Base-by-base conservation (phyloP, 2,329 filamentous ascomycete genomes). In the Alternaria consortialis region DNA sequence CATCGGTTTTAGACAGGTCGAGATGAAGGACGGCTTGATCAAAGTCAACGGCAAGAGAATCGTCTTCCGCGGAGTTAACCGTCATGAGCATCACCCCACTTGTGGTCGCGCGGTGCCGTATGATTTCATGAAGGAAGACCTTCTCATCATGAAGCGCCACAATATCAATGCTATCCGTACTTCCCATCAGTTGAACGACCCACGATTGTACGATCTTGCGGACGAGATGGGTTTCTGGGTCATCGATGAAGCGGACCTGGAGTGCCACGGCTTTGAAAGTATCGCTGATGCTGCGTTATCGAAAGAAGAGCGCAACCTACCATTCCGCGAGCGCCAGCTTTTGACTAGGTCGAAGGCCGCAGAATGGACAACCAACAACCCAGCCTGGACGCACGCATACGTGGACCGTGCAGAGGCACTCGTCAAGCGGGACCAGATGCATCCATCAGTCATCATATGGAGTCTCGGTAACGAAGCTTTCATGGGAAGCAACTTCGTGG, bases 381-480 rank as follows among this genome's bases (percentile, higher is more conserved):
- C 84, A 2, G 79, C 80, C 0, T 91, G 88, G 88, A 82, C 80
- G 56, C 83, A 82, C 1, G 87, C 89, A 0, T 92, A 92, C 63
- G 71, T 92, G 1, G 90, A 92, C 73, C 86, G 90, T 3, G 87
- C 88, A 58, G 77, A 82, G 32, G 87, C 90, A 56, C 77, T 92
- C 56, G 82, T 92, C 0, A 84, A 88, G 68, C 83, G 90, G 15
- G 89, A 92, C 74, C 91, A 91, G 77, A 89, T 92, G 59, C 88
- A 91, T 65, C 76, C 90, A 0, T 88, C 84, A n/a, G 82, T 92
- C 51, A 87, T 92, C 50, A 85, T 91, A 42, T 92, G 90, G 90
- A 90, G 87, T 47, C 80, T 92, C 0, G 90, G 90, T 0, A 92
- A 92, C 68, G 90, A 92, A 72, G 86, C 89, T 0, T 92, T 91